Evolutionary conservation across 768 basidiomycete genomes (phyloP).

Genomic region (Lentinula sp.): DNA sequence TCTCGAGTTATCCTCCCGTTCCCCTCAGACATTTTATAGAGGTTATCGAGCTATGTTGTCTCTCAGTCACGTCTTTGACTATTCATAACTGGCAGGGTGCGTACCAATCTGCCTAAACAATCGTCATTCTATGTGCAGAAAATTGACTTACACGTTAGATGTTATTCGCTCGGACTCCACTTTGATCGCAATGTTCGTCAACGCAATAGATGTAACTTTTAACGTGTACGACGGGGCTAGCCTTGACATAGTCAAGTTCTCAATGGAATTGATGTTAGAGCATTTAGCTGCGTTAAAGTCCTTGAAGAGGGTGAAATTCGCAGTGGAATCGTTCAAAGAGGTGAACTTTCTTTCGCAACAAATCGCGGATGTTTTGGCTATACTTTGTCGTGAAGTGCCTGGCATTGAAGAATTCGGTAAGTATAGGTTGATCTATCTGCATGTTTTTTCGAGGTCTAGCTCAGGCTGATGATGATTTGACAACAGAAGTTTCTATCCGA

Average conservation of each 20-base stretch:
- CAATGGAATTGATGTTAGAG: not conserved
- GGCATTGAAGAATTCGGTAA: not conserved
- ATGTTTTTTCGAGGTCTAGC: not conserved
- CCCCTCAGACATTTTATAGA: not conserved
- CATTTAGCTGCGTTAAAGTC: not conserved
- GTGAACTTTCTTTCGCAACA: not conserved
- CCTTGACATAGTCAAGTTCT: not conserved
- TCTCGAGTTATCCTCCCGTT: not conserved
- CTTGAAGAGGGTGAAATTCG: not conserved
- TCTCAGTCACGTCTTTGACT: not conserved
- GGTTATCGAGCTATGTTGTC: not conserved
- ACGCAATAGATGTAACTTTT: not conserved
- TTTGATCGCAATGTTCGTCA: not conserved
- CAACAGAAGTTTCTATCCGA: not conserved
- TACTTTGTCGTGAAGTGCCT: not conserved
- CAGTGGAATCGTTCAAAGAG: not conserved
- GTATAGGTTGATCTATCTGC: not conserved
- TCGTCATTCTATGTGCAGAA: not conserved
- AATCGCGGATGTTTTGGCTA: not conserved
- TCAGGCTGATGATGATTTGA: not conserved
- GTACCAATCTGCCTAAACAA: not conserved
- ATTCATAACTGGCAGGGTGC: not conserved
- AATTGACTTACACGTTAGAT: not conserved
- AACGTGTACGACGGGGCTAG: not conserved
- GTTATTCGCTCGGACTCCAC: not conserved